phyloP scores from a whole-genome alignment of 2,329 filamentous ascomycete species.

The Colletotrichum limetticola region DNA sequence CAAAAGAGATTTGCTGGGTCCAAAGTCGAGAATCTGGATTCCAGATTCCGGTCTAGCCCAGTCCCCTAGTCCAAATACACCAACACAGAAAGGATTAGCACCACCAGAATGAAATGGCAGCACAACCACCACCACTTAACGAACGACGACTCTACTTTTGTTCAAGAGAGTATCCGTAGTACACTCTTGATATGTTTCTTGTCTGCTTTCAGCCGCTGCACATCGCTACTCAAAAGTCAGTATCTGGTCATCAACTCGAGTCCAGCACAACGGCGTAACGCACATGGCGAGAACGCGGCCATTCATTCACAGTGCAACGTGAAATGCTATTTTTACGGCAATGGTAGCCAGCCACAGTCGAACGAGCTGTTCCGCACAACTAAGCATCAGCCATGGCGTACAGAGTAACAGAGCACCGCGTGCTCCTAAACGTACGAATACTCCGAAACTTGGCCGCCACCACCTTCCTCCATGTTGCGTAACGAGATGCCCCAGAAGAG shows the following conservation, averaged over 20 bases:
- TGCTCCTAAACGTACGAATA: neutral
- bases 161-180: neutral
- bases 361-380: neutral
- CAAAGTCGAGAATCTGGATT: neutral
- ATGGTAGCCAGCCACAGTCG: neutral
- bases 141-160: neutral
- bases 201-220: neutral
- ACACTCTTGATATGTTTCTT: neutral
- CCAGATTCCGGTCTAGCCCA: neutral
- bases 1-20: slow-evolving; percentile 12
- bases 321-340: neutral
- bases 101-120: neutral
- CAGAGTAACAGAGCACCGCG: neutral
- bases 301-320: neutral
- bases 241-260: neutral
- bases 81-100: neutral
- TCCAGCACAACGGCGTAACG: neutral
- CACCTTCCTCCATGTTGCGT: neutral
- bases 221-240: neutral
- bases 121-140: neutral
- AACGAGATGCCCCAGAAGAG: neutral
- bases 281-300: neutral
- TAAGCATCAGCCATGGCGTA: neutral
- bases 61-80: neutral
- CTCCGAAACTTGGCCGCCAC: neutral